Base-by-base conservation (phyloP, 176 grass and related monocot genomes). In the Rhipidocladum racemiflorum region DNA sequence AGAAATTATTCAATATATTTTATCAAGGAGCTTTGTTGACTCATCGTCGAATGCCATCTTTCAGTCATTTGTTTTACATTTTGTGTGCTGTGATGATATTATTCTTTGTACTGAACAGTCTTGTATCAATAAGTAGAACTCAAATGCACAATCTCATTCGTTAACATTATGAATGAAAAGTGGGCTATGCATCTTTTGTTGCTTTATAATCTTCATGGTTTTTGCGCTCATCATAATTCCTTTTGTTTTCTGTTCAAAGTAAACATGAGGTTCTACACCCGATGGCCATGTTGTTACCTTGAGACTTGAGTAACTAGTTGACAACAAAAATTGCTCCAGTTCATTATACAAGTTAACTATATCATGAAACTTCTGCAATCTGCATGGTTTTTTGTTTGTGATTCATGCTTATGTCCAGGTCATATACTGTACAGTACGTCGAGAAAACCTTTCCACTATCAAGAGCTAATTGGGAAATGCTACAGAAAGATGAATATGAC, bases 391-490 rank as follows among this genome's bases (percentile, higher is more conserved):
- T 18, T 89, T 54, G 16, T 86, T 62, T 77, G 28, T 83, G 32
- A 76, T 88, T 75, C 50, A 38, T 74, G 60, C 44, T 76, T 94
- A 69, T 90, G 34, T 89, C 50, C 82, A 98, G 92, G 77, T 89
- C 81, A 84, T 79, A 70, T 63, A 83, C 48, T 84, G 27, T 72
- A 83, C 87, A 98, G 69, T 67, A 69, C 53, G 63, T 89, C 0
- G 68, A 87, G 55, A 98, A 87, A 86, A 87, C 36, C 60, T 98
- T 98, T 80, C 46, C 49, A 7, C 69, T 98, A 70, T 91, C 88
- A 76, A 89, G 68, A 88, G 83, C 78, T 76, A 74, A 91, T 70
- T 84, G 54, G 70, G 95, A 95, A 77, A 86, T 95, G 65, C 63
- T 94, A 11, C 60, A 91, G 55, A 85, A 84, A 81, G 38, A 63